Percentiles rank a stretch among this genome's conserved stretches.
Conservation (phyloP, 192 early-diverging fungal genomes). For the Rhizophagus clarus region DNA sequence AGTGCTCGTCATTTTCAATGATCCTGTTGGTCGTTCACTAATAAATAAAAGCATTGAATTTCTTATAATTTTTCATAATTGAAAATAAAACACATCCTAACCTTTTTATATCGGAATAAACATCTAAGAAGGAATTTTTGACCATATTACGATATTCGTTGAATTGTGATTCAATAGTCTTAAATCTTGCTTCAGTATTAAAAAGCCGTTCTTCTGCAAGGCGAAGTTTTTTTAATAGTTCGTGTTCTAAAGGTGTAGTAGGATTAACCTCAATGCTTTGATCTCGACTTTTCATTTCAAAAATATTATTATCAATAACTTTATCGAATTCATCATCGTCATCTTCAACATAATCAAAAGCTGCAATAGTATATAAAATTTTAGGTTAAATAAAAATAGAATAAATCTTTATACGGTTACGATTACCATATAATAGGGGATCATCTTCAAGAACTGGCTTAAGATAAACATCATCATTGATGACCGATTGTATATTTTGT, state of each 20-base stretch:
- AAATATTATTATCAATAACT: constrained; percentile 2
- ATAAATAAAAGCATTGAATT: not conserved
- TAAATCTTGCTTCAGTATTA: constrained; percentile 52
- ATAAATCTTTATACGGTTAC: too few species aligned
- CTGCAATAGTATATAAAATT: constrained; percentile 16
- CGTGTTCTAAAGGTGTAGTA: constrained; percentile 55
- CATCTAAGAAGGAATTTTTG: constrained; percentile 69
- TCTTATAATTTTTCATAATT: too few species aligned
- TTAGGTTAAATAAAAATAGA: not conserved
- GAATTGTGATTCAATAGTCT: constrained; percentile 61
- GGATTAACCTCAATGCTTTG: constrained; percentile 32
- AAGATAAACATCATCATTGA: constrained; percentile 68
- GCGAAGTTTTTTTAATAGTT: constrained; percentile 56
- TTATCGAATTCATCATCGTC: constrained; percentile 53
- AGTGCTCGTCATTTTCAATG: not conserved
- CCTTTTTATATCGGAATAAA: constrained; percentile 11
- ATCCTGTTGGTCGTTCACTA: not conserved
- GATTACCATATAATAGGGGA: constrained; percentile 60
- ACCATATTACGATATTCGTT: constrained; percentile 70
- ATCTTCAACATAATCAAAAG: constrained; percentile 72
- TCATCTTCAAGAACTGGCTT: constrained; percentile 70
- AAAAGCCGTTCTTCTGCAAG: constrained; percentile 57
- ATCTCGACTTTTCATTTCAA: constrained; percentile 18
- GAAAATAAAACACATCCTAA: not conserved
- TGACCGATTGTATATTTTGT: constrained; percentile 54